Percentiles rank a stretch among this genome's conserved stretches.
Conservation (phyloP, 2,329 filamentous ascomycete species). For the Aspergillus thermomutatus region DNA sequence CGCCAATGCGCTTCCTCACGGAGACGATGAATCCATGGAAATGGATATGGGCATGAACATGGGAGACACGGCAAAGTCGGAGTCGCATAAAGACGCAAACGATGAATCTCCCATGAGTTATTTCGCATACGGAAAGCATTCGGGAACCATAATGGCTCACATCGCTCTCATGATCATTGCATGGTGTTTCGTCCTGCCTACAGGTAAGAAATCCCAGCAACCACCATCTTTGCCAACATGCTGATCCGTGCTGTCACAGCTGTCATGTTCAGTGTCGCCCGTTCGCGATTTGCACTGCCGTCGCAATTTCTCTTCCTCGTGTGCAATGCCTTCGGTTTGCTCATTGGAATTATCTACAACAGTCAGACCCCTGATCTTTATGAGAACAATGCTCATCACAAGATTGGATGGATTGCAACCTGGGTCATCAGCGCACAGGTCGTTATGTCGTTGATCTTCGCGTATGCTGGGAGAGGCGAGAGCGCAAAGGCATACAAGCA, state of each 20-base stretch:
- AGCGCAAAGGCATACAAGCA: slow-evolving; percentile 45
- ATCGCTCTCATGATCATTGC: slow-evolving; percentile 66
- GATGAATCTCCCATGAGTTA: slow-evolving; percentile 41
- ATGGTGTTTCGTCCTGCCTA: slow-evolving; percentile 71
- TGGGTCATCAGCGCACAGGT: slow-evolving; percentile 69
- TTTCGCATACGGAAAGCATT: slow-evolving; percentile 40
- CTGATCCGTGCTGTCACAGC: slow-evolving; percentile 45
- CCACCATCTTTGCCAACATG: no score
- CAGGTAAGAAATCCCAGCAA: slow-evolving; percentile 52
- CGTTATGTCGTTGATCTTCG: slow-evolving; percentile 62
- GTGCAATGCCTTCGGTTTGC: slow-evolving; percentile 61
- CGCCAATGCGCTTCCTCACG: slow-evolving; percentile 32
- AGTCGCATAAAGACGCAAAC: slow-evolving; percentile 13
- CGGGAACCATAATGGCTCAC: slow-evolving; percentile 61
- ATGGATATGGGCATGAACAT: slow-evolving; percentile 30
- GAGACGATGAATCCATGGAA: slow-evolving; percentile 29
- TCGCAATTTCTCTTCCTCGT: slow-evolving; percentile 66
- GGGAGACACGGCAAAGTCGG: slow-evolving; percentile 14
- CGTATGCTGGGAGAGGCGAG: slow-evolving; percentile 52
- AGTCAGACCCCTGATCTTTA: slow-evolving; percentile 80
- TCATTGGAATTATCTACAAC: slow-evolving; percentile 71
- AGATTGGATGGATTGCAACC: slow-evolving; percentile 79
- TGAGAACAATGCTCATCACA: slow-evolving; percentile 81
- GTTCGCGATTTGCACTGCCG: slow-evolving; percentile 69
- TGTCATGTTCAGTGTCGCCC: slow-evolving; percentile 80